Conservation (phyloP, 257 asterid species). For the Gentiana dahurica region DNA sequence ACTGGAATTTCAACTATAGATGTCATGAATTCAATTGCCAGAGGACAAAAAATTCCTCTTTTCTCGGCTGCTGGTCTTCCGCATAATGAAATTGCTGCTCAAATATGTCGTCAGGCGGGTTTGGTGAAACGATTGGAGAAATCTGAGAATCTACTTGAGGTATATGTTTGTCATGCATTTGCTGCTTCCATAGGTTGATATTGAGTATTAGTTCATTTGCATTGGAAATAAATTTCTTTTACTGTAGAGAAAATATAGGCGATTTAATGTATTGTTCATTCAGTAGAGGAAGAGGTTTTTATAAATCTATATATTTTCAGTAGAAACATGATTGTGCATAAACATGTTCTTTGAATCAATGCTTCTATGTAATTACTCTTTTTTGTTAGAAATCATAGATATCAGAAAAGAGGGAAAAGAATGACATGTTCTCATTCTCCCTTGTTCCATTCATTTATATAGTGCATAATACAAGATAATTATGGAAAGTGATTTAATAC, state of each 20-base stretch:
- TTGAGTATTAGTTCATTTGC: neutral
- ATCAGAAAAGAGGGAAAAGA: no score
- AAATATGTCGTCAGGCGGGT: constrained; percentile 99
- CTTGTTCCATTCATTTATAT: no score
- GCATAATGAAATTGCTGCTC: constrained; percentile 98
- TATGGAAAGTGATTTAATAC: no score
- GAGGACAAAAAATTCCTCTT: constrained; percentile 97
- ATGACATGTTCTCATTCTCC: no score
- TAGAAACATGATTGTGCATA: neutral
- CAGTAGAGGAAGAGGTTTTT: neutral
- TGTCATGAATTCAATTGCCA: constrained; percentile 97
- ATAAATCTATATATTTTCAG: neutral
- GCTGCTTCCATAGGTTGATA: neutral
- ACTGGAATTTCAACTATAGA: constrained; percentile 97
- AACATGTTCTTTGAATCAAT: no score
- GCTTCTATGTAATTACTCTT: no score
- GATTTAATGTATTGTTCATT: no score
- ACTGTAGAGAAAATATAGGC: no score
- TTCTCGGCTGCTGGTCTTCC: constrained; percentile 99
- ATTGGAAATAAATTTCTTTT: neutral
- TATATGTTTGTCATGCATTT: constrained; percentile 12
- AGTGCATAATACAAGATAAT: no score
- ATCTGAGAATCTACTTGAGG: constrained; percentile 81
- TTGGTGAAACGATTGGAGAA: constrained; percentile 90
- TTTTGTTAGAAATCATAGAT: no score